phyloP scores from a whole-genome alignment of 1,284 basidiomycete genomes.

The Rhodotorula glutinis region DNA sequence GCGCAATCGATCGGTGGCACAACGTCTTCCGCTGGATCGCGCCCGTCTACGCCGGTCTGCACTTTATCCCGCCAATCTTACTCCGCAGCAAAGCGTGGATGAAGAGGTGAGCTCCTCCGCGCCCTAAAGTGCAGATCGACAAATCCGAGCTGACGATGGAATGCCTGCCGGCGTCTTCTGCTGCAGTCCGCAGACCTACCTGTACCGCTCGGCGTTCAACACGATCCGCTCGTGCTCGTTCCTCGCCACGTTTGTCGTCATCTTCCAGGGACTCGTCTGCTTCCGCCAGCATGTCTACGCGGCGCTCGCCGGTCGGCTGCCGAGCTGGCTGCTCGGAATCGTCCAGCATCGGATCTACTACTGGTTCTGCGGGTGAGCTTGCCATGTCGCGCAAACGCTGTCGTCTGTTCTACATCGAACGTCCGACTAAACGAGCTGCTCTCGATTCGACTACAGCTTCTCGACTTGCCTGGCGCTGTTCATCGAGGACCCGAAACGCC shows the following conservation, averaged over 20 bases:
- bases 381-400: not conserved
- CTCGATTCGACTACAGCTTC: slow-evolving; percentile 56
- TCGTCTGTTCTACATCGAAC: too few relatives aligned
- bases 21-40: slow-evolving; percentile 79
- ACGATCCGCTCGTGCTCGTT: slow-evolving; percentile 84
- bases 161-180: too few relatives aligned
- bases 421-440: too few relatives aligned
- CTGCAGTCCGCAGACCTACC: slow-evolving; percentile 29
- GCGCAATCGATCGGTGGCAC: slow-evolving; percentile 64
- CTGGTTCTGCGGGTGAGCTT: slow-evolving; percentile 34
- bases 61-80: slow-evolving; percentile 67
- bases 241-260: slow-evolving; percentile 76
- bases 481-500: slow-evolving; percentile 76
- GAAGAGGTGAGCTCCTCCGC: slow-evolving; percentile 60
- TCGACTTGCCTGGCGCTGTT: slow-evolving; percentile 74
- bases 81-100: slow-evolving; percentile 56
- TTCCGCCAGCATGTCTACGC: slow-evolving; percentile 57
- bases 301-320: slow-evolving; percentile 44
- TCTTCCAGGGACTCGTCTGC: slow-evolving; percentile 85
- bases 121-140: too few relatives aligned
- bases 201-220: slow-evolving; percentile 65
- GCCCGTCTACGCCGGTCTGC: slow-evolving; percentile 77
- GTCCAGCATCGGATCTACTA: slow-evolving; percentile 35
- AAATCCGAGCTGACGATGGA: too few relatives aligned
- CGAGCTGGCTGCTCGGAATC: slow-evolving; percentile 16